Evolutionary conservation across 495 filamentous ascomycete genomes (phyloP).

Genomic region (Xylona heveae): DNA sequence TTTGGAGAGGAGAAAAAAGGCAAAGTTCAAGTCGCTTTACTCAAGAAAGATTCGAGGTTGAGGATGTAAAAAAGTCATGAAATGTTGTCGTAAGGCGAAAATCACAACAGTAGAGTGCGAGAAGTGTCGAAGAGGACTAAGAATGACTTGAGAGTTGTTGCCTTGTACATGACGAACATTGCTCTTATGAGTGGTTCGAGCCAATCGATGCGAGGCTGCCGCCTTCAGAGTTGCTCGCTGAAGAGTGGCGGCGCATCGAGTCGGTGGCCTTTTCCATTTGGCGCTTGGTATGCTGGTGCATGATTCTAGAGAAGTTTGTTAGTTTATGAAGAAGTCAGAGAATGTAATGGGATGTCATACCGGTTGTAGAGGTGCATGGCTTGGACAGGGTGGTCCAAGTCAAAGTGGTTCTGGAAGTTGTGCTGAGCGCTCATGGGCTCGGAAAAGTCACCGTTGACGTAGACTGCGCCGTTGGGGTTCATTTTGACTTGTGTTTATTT

Average conservation of each 20-base stretch:
- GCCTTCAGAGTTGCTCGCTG: background rate
- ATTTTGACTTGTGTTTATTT: background rate
- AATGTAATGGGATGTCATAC: slow-evolving; percentile 1
- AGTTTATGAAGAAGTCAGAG: background rate
- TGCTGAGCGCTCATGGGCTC: background rate
- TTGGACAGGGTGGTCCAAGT: slow-evolving; percentile 4
- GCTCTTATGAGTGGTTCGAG: no score
- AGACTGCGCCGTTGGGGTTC: background rate
- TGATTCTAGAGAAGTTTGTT: slow-evolving; percentile 3
- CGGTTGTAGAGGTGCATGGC: slow-evolving; percentile 5
- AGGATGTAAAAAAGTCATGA: no score
- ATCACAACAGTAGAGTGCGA: no score
- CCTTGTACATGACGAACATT: no score
- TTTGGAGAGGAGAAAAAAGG: no score
- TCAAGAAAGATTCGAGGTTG: no score
- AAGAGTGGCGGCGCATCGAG: slow-evolving; percentile 2
- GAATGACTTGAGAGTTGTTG: no score
- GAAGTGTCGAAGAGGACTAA: no score
- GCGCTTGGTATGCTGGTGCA: slow-evolving; percentile 11
- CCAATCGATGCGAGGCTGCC: no score
- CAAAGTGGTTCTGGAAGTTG: slow-evolving; percentile 1
- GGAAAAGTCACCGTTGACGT: slow-evolving; percentile 2
- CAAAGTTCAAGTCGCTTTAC: no score
- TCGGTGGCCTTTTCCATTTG: slow-evolving; percentile 10
- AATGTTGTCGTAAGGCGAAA: no score